Evolutionary conservation across 345 rosid genomes (phyloP).

Genomic region (Populus euphratica): DNA sequence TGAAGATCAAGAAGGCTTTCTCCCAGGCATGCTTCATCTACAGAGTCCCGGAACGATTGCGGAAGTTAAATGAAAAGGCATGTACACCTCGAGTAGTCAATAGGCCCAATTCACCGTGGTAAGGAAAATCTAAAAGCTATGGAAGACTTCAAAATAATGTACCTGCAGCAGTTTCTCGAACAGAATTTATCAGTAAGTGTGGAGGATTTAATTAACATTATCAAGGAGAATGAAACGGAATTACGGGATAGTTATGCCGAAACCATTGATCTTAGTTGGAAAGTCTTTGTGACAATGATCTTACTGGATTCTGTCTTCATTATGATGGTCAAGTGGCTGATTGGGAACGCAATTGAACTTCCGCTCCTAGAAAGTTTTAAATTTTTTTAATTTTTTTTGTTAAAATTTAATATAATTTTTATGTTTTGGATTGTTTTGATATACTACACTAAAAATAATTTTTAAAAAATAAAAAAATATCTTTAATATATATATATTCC

Average conservation of each 20-base stretch:
- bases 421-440: too few relatives aligned
- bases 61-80: neutral
- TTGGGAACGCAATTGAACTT: too few relatives aligned
- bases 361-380: too few relatives aligned
- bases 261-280: neutral
- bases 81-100: neutral
- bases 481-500: too few relatives aligned
- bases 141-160: constrained; percentile 11
- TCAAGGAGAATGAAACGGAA: neutral
- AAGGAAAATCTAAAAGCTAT: neutral
- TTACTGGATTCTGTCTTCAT: constrained; percentile 10
- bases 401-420: too few relatives aligned
- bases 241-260: neutral
- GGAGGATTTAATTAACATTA: neutral
- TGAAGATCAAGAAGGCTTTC: neutral
- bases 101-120: neutral
- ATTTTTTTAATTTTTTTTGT: too few relatives aligned
- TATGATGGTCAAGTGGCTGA: neutral
- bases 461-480: too few relatives aligned
- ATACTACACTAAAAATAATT: too few relatives aligned
- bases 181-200: neutral
- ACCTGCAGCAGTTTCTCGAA: neutral
- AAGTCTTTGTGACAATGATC: constrained; percentile 2
- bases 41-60: neutral
- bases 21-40: constrained; percentile 6